These are phyloP conservation scores for Aureobasidium melanogenum DNA, from an alignment of 2,329 filamentous ascomycete species.

Conservation along the genomic window DNA sequence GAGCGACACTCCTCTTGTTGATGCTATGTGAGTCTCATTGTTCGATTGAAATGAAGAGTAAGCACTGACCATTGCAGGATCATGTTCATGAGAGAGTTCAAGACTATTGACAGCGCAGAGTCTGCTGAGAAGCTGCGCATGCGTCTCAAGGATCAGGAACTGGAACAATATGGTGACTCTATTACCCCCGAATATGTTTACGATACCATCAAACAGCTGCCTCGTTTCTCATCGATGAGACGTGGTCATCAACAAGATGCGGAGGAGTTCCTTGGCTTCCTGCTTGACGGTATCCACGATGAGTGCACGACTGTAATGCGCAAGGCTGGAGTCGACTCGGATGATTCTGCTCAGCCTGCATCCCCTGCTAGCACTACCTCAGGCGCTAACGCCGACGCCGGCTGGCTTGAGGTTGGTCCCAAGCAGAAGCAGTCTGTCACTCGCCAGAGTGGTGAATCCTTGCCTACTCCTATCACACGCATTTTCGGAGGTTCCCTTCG, in stretches of 20 bases:
- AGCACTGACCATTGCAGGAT: slow-evolving; percentile 49
- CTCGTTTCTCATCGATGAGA: slow-evolving; percentile 86
- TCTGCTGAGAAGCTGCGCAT: slow-evolving; percentile 65
- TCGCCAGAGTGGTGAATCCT: slow-evolving; percentile 61
- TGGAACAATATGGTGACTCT: slow-evolving; percentile 83
- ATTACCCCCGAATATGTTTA: slow-evolving; percentile 95
- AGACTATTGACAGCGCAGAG: slow-evolving; percentile 68
- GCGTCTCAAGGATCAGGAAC: slow-evolving; percentile 68
- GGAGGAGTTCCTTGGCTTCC: slow-evolving; percentile 89
- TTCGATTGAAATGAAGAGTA: background rate
- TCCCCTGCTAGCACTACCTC: slow-evolving; percentile 34
- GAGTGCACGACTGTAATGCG: slow-evolving; percentile 77
- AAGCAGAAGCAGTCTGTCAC: slow-evolving; percentile 84
- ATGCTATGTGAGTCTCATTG: slow-evolving; percentile 69
- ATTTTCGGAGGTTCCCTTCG: slow-evolving; percentile 90
- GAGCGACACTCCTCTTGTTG: slow-evolving; percentile 84
- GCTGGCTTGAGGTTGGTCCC: slow-evolving; percentile 91
- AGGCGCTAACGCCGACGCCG: slow-evolving; percentile 44
- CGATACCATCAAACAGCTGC: slow-evolving; percentile 76
- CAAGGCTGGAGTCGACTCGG: slow-evolving; percentile 20
- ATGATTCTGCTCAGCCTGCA: slow-evolving; percentile 18
- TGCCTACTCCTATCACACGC: slow-evolving; percentile 73
- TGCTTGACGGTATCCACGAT: slow-evolving; percentile 86
- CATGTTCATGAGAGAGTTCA: slow-evolving; percentile 91
- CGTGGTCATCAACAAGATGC: slow-evolving; percentile 96